Percentiles rank a stretch among this genome's conserved stretches.
These are phyloP conservation scores for Fagopyrum homotropicum DNA, from an alignment of 148 eudicot genomes.

Conservation along the genomic window DNA sequence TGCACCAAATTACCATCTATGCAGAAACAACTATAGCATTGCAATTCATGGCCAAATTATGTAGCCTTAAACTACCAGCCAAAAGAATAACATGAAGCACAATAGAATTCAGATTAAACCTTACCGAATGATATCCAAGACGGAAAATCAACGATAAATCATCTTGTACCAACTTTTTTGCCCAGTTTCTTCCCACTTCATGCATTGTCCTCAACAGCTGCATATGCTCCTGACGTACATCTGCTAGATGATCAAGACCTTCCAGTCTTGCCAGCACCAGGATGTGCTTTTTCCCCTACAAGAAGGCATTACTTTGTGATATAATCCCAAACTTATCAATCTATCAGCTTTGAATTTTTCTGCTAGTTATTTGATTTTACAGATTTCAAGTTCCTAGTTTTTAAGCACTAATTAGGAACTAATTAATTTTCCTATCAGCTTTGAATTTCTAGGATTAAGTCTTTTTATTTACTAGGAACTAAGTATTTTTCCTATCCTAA, in stretches of 20 bases:
- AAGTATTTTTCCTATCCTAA: too few relatives aligned
- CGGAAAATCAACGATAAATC: constrained; percentile 60
- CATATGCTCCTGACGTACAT: constrained; percentile 59
- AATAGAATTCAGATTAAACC: constrained; percentile 13
- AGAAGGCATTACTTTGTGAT: not conserved
- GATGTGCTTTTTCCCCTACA: constrained; percentile 70
- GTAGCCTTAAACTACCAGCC: not conserved
- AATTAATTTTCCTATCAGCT: too few relatives aligned
- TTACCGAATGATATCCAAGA: constrained; percentile 86
- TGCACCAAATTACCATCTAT: not conserved
- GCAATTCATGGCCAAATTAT: not conserved
- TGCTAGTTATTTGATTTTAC: too few relatives aligned
- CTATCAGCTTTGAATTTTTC: too few relatives aligned
- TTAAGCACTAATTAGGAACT: too few relatives aligned
- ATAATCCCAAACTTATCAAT: too few relatives aligned
- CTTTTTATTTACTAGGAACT: too few relatives aligned
- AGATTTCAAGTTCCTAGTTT: too few relatives aligned
- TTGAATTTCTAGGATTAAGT: too few relatives aligned
- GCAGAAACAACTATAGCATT: not conserved
- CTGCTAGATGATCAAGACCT: constrained; percentile 63
- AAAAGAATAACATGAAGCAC: not conserved
- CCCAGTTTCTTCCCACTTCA: constrained; percentile 57
- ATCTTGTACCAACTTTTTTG: constrained; percentile 44
- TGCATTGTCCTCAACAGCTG: constrained; percentile 60
- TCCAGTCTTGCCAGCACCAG: constrained; percentile 62